Evolutionary conservation across 805 yeast genomes (phyloP), one percentile per base, ranked within the genome.

Genomic region (Candida orba): DNA sequence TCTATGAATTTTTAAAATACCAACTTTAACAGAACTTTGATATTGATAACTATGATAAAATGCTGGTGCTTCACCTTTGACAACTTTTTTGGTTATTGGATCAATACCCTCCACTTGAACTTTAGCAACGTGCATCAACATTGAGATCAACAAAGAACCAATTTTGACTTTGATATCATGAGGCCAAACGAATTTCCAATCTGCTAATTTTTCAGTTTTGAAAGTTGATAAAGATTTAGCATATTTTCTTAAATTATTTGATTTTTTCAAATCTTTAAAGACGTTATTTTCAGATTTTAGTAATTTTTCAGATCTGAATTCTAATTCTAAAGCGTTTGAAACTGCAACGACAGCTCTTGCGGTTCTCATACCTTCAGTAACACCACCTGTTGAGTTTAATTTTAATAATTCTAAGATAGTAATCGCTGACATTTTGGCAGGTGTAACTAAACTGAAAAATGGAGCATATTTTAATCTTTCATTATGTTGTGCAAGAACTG

Each of bases 11-110:
- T 79, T 81, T 44, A 93, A 67, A 9, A 90, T 81, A 36, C 99
- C 99, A 24, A 88, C 65, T 56, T 81, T 83, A 47, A 78, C 77
- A 32, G 97, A 96, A 43, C 75, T 75, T 39, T 76, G 75, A 55
- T 82, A 88, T 62, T 87, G 95, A 62, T 86, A 90, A 4, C 88
- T 76, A 58, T 93, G 98, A 47, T 79, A 81, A 56, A 93, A 84
- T 1, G 98, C 98, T 2, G 97, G 96, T 8, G 89, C 91, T 34
- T 74, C 68, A 18, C 90, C 95, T 29, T 65, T 64, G n/a, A 85
- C 82, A 1, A 60, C 60, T 41, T 77, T 65, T 10, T 84, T 83
- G 0, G 95, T 81, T 2, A 78, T 70, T 2, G 97, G 97, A 58
- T 91, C 96, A 1, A 66, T 71, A 37, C 90, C 96, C 32, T 72